Base-by-base conservation (phyloP, 441 rosid species). In the Populus trichocarpa region DNA sequence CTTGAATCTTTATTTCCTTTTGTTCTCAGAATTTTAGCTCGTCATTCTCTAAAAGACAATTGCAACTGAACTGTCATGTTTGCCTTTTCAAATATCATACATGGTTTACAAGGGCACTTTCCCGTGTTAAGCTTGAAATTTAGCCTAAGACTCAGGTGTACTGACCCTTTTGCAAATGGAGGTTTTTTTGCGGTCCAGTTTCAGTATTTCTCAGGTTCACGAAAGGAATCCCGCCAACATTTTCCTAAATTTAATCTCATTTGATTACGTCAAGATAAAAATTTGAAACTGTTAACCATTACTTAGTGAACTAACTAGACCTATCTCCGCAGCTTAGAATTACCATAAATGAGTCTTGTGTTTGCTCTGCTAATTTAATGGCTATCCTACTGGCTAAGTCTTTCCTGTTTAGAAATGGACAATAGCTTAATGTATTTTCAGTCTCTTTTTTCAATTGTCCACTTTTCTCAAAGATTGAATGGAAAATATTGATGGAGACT, bases 201-300 rank as follows among this genome's bases (percentile, higher is more conserved):
- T 70, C 61, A 13, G 53, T 65, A 28, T 73, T 32, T 42, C 11
- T 59, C 20, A 38, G 59, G 28, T 72, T 69, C 23, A 61, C 67
- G 46, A 33, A 6, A 67, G 14, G 38, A 64, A 30, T 65, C 53
- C 65, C 57, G 14, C 6, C 25, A 36, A 23, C 20, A 74, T 63
- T 53, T 77, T 42, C 81, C 83, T 66, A 70, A 74, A 77, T 63
- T 81, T 78, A 28, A 69, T 28, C 36, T 12, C 26, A 42, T 75
- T n/a, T 25, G 28, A 30, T 77, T 25, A 40, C 28, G 12, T 22
- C 67, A 38, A 53, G 74, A 26, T 14, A 59, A 22, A 59, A 69
- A 71, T 30, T 36, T 33, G 40, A 73, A 77, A 63, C 71, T 73
- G 40, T 26, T 30, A 69, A 28, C 4, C 38, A 67, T 72, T 38